Conservation (phyloP, 305 asterid species). For the Plantago coronopus region DNA sequence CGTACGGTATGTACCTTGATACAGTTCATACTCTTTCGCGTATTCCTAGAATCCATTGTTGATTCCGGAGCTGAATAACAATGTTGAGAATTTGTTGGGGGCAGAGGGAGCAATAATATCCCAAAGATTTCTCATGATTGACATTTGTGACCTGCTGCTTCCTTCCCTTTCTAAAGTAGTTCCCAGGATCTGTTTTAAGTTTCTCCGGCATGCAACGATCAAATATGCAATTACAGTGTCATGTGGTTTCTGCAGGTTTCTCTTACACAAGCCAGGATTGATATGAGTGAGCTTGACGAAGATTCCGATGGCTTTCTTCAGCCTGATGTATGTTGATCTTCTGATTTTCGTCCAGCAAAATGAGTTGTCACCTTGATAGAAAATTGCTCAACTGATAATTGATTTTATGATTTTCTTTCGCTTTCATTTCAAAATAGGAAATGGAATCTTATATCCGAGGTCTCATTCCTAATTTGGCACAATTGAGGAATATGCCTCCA, state of each 20-base stretch:
- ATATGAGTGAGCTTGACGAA: slow-evolving; percentile 99
- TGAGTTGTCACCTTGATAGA: slow-evolving; percentile 9
- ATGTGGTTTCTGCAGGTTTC: slow-evolving; percentile 62
- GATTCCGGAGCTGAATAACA: no score
- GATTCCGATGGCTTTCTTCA: slow-evolving; percentile 99
- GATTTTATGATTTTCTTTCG: slow-evolving; percentile 17
- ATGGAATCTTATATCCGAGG: slow-evolving; percentile 96
- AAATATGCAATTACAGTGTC: slow-evolving; percentile 9
- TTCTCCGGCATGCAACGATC: slow-evolving; percentile 1
- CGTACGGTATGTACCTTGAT: slow-evolving; percentile 58
- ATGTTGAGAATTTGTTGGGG: no score
- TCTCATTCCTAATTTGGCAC: slow-evolving; percentile 98
- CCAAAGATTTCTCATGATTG: slow-evolving; percentile 5
- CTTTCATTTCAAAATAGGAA: slow-evolving; percentile 48
- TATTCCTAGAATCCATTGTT: no score
- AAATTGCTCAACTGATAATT: slow-evolving; percentile 18
- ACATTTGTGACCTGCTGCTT: neutral
- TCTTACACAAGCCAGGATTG: slow-evolving; percentile 98
- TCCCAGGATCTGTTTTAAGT: neutral
- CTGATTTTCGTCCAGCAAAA: slow-evolving; percentile 16
- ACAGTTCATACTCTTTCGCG: no score
- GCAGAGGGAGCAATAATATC: neutral
- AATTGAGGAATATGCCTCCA: slow-evolving; percentile 87
- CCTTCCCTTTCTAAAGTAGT: neutral
- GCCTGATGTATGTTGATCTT: slow-evolving; percentile 65